Evolutionary conservation across 2,329 filamentous ascomycete genomes (phyloP).

Genomic region (Aspergillus latus): DNA sequence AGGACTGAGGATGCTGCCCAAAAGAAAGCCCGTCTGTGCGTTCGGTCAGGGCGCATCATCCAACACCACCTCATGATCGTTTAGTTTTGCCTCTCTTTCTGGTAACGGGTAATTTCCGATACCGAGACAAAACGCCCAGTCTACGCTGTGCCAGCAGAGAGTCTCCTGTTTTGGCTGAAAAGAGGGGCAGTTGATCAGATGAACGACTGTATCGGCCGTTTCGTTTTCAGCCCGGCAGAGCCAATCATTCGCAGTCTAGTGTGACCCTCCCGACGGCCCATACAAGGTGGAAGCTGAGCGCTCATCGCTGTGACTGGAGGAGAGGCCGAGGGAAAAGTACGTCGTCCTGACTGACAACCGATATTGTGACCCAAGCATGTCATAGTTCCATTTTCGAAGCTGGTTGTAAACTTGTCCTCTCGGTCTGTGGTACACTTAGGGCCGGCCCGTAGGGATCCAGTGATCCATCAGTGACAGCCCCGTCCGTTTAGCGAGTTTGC

Average conservation of each 20-base stretch:
- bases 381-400: neutral
- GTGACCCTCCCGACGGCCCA: slow-evolving; percentile 14
- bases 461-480: slow-evolving; percentile 20
- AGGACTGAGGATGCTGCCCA: slow-evolving; percentile 15
- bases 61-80: slow-evolving; percentile 23
- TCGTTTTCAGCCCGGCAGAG: slow-evolving; percentile 11
- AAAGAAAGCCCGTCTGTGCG: slow-evolving; percentile 21
- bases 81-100: slow-evolving; percentile 7
- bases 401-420: neutral
- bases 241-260: slow-evolving; percentile 21
- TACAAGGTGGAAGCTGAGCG: neutral
- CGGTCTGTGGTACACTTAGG: slow-evolving; percentile 25
- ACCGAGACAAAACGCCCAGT: slow-evolving; percentile 16
- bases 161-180: slow-evolving; percentile 2
- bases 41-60: slow-evolving; percentile 18
- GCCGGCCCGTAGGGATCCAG: slow-evolving; percentile 24
- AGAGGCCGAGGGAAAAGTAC: slow-evolving; percentile 6
- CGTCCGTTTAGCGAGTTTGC: neutral
- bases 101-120: slow-evolving; percentile 11
- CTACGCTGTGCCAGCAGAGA: slow-evolving; percentile 10
- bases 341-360: neutral
- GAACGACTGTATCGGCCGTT: slow-evolving; percentile 16
- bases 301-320: neutral
- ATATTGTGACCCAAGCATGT: slow-evolving; percentile 10
- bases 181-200: slow-evolving; percentile 20